Conservation (phyloP, 2,329 filamentous ascomycete genomes). For the Xylariales sp. region DNA sequence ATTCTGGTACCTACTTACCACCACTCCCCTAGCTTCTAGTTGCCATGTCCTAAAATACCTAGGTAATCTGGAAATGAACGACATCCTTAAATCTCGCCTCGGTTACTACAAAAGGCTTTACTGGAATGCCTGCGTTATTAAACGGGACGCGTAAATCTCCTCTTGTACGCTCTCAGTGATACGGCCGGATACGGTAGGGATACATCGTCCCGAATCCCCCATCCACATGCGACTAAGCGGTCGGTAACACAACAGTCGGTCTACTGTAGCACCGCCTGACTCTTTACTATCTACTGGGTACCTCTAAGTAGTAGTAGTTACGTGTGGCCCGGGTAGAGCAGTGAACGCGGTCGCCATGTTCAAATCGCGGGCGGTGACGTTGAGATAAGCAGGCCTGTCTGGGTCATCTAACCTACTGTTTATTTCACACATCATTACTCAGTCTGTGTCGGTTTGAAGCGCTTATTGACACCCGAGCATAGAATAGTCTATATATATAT, state of each 20-base stretch:
- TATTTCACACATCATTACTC: neutral
- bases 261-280: slow-evolving; percentile 12
- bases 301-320: no score
- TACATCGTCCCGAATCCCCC: slow-evolving; percentile 27
- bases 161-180: slow-evolving; percentile 36
- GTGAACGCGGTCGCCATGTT: neutral
- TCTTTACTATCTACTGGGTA: no score
- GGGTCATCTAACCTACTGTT: neutral
- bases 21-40: neutral
- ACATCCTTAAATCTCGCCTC: slow-evolving; percentile 3
- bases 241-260: slow-evolving; percentile 38
- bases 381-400: neutral
- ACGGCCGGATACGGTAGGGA: slow-evolving; percentile 42
- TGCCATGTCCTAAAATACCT: neutral
- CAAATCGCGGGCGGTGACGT: neutral
- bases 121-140: slow-evolving; percentile 36
- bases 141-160: slow-evolving; percentile 27
- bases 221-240: slow-evolving; percentile 35
- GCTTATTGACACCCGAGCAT: neutral
- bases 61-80: neutral
- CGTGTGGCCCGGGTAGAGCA: no score
- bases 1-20: no score
- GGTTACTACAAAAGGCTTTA: slow-evolving; percentile 37
- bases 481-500: neutral
- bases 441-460: neutral